Conservation (phyloP, 495 filamentous ascomycete species). For the Aspergillus ostianus region DNA sequence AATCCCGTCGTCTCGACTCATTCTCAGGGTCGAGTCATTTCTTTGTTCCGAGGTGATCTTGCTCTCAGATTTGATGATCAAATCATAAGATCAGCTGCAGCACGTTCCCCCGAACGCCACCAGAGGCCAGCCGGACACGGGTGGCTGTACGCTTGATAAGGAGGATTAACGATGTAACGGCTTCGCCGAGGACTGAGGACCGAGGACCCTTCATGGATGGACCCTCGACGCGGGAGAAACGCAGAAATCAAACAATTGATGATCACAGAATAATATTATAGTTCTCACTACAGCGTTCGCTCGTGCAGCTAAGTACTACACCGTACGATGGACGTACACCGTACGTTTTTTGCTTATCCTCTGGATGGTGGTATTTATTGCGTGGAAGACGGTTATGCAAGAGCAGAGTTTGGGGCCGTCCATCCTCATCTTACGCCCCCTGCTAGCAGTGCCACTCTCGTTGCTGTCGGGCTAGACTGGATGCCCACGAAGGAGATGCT, state of each 20-base stretch:
- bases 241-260: no score
- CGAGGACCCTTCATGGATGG: no score
- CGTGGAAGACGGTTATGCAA: neutral
- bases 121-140: neutral
- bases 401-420: neutral
- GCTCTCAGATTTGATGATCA: neutral
- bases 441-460: neutral
- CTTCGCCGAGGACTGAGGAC: neutral
- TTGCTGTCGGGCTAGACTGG: neutral
- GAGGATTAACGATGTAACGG: neutral
- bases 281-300: no score
- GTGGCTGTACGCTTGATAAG: conserved; percentile 12
- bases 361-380: no score
- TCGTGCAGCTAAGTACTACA: no score
- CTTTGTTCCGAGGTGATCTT: neutral
- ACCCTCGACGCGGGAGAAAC: no score
- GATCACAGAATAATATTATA: no score
- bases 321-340: no score
- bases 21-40: neutral
- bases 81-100: neutral
- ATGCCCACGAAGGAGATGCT: no score
- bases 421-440: neutral
- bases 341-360: no score
- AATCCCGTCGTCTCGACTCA: neutral
- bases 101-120: conserved; percentile 14